Evolutionary conservation across 495 filamentous ascomycete species (phyloP).

Genomic region (Penicillium parvum): DNA sequence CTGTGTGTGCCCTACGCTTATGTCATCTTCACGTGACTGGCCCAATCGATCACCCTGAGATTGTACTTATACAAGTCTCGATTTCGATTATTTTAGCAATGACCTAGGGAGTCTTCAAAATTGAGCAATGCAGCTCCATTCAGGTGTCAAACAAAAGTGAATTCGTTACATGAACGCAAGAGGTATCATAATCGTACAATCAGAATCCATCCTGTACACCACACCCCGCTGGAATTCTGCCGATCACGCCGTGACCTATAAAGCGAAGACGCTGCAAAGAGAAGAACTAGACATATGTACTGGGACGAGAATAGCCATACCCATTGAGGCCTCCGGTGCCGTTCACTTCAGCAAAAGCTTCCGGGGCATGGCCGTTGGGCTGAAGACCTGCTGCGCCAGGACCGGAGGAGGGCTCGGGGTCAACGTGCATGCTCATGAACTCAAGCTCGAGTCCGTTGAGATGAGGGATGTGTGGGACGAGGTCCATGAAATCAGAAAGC

Average conservation of each 20-base stretch:
- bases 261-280: constrained; percentile 26
- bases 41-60: no score
- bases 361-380: constrained; percentile 32
- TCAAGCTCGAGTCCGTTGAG: constrained; percentile 57
- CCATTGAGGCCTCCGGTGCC: constrained; percentile 32
- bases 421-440: constrained; percentile 46
- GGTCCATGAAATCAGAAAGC: constrained; percentile 71
- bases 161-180: constrained; percentile 33
- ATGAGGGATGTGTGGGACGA: constrained; percentile 66
- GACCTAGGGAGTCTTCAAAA: not conserved
- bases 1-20: constrained; percentile 43
- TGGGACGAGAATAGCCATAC: constrained; percentile 35
- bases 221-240: constrained; percentile 16
- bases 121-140: constrained; percentile 1
- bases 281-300: constrained; percentile 45
- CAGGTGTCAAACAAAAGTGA: constrained; percentile 20
- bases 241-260: constrained; percentile 18
- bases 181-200: constrained; percentile 53
- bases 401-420: constrained; percentile 36
- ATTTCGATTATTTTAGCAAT: not conserved
- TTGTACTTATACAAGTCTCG: not conserved
- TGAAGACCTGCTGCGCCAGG: constrained; percentile 12
- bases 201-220: constrained; percentile 38
- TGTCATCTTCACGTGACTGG: constrained; percentile 22
- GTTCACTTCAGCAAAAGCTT: constrained; percentile 22